Conservation (phyloP, 176 grass and related monocot species). For the Eleusine indica region DNA sequence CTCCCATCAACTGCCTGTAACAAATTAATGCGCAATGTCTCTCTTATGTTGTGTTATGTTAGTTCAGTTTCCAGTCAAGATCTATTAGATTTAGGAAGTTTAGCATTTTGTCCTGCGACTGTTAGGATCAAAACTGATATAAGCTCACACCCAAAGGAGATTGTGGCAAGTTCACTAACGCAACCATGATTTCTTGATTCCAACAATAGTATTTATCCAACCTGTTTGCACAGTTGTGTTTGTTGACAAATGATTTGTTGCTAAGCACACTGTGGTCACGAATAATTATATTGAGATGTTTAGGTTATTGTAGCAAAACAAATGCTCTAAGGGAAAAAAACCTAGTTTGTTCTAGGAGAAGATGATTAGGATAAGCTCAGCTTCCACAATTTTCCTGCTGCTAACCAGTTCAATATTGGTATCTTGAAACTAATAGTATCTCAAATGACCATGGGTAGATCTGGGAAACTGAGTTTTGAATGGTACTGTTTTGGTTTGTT, state of each 20-base stretch:
- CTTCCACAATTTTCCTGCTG: not conserved
- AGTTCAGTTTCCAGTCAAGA: not conserved
- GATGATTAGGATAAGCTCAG: not conserved
- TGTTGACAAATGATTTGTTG: not conserved
- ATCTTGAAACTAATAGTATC: not conserved
- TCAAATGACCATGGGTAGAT: not conserved
- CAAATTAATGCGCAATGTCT: not conserved
- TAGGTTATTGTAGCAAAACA: not conserved
- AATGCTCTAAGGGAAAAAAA: not conserved
- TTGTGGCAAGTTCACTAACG: not conserved
- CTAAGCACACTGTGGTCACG: not conserved
- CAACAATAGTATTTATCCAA: not conserved
- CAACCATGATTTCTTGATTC: not conserved
- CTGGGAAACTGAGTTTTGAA: not conserved
- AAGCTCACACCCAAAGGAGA: not conserved
- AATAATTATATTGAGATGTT: not conserved
- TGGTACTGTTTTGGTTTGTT: not conserved
- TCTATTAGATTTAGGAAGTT: not conserved
- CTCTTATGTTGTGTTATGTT: slow-evolving; percentile 11
- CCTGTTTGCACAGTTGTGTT: not conserved
- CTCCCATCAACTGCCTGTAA: slow-evolving; percentile 79
- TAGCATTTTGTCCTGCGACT: slow-evolving; percentile 14
- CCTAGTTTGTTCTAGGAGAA: not conserved
- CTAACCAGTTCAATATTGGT: not conserved
- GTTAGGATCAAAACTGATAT: not conserved